Conservation (phyloP, 2,329 filamentous ascomycete species). For the Botryotinia globosa region DNA sequence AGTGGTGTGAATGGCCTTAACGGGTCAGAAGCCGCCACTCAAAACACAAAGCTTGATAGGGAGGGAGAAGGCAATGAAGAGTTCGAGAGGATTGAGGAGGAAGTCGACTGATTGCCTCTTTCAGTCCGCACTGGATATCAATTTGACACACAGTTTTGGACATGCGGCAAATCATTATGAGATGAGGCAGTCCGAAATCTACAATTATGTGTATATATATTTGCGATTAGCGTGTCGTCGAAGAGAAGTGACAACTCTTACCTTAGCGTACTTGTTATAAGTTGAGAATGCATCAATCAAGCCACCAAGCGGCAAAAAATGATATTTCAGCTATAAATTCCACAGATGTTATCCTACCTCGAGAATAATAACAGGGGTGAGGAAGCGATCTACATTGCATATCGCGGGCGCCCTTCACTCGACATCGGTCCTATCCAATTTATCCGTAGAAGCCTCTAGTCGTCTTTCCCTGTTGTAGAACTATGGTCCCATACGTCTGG, state of each 20-base stretch:
- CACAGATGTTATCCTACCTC: neutral
- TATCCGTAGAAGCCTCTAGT: neutral
- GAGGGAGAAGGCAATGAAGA: conserved; percentile 27
- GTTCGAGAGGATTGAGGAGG: conserved; percentile 35
- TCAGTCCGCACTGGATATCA: neutral
- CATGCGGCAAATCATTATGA: neutral
- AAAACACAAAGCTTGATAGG: conserved; percentile 21
- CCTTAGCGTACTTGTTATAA: neutral
- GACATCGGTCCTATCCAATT: neutral
- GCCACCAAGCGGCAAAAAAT: neutral
- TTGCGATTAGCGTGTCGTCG: neutral
- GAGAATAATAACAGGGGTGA: neutral
- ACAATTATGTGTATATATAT: neutral
- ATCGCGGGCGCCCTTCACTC: neutral
- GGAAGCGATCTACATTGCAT: neutral
- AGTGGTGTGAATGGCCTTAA: conserved; percentile 27
- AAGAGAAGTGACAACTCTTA: neutral
- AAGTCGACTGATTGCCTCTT: conserved; percentile 31
- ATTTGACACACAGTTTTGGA: neutral
- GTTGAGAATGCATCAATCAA: neutral
- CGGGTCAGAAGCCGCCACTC: conserved; percentile 24
- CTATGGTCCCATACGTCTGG: neutral
- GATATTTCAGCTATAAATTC: neutral
- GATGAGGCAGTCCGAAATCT: neutral
- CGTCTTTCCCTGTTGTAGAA: neutral